Evolutionary conservation across 2,329 filamentous ascomycete species (phyloP).

Genomic region (Trichophyton equinum): DNA sequence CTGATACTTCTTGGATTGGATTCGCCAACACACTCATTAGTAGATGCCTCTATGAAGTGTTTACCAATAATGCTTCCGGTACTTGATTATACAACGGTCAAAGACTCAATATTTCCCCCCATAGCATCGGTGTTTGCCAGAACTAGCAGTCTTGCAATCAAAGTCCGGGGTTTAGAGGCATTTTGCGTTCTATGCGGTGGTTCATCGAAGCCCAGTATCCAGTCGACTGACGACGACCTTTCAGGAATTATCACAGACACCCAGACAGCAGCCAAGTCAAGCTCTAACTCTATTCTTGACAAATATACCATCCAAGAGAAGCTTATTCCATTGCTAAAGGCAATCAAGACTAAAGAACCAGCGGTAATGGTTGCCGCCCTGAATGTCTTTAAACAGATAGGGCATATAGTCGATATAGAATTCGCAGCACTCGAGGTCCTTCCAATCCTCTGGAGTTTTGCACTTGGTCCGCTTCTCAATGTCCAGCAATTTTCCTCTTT

Average conservation of each 20-base stretch:
- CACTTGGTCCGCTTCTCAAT: conserved; percentile 75
- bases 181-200: conserved; percentile 85
- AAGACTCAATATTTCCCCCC: conserved; percentile 89
- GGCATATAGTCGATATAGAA: conserved; percentile 68
- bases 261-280: conserved; percentile 40
- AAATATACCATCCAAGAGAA: conserved; percentile 99
- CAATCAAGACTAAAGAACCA: conserved; percentile 94
- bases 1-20: conserved; percentile 74
- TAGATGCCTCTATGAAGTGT: conserved; percentile 71
- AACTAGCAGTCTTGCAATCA: conserved; percentile 88
- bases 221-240: conserved; percentile 58
- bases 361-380: conserved; percentile 93
- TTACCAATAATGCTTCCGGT: conserved; percentile 71
- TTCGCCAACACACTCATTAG: conserved; percentile 75
- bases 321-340: conserved; percentile 77
- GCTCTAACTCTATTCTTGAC: conserved; percentile 65
- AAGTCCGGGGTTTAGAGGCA: conserved; percentile 80
- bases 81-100: conserved; percentile 91
- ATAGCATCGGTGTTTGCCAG: conserved; percentile 83
- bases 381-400: conserved; percentile 72
- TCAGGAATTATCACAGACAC: conserved; percentile 48
- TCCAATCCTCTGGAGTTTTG: conserved; percentile 84
- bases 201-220: conserved; percentile 34
- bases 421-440: conserved; percentile 87
- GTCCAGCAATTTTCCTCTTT: conserved; percentile 78